phyloP scores from a whole-genome alignment of 2,329 filamentous ascomycete species.

The Fusarium sulawesiense region DNA sequence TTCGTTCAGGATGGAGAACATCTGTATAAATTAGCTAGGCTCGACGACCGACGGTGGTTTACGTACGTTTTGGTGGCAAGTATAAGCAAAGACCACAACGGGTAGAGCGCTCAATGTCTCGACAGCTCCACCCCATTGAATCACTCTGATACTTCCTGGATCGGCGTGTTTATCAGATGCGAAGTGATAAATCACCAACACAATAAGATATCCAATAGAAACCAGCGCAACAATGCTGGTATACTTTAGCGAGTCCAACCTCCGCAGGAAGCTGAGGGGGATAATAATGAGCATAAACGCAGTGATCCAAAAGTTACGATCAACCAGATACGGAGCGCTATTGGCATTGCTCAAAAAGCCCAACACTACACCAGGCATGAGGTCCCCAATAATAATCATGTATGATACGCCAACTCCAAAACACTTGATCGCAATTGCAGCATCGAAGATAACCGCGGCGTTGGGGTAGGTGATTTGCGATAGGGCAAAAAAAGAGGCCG shows the following conservation, averaged over 20 bases:
- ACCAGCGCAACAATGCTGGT: conserved; percentile 91
- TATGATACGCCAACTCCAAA: conserved; percentile 98
- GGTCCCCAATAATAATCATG: conserved; percentile 96
- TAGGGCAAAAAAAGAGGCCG: conserved; percentile 93
- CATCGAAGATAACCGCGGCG: conserved; percentile 93
- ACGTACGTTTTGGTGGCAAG: conserved; percentile 94
- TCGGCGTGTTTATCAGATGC: conserved; percentile 79
- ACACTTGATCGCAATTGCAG: conserved; percentile 96
- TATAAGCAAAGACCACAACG: conserved; percentile 99
- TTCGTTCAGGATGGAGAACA: conserved; percentile 99
- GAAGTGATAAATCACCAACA: conserved; percentile 94
- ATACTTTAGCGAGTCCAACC: conserved; percentile 96
- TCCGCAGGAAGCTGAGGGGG: conserved; percentile 89
- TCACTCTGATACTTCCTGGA: conserved; percentile 78
- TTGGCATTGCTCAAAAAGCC: conserved; percentile 78
- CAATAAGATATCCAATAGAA: conserved; percentile 92
- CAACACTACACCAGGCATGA: conserved; percentile 93
- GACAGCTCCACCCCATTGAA: conserved; percentile 83
- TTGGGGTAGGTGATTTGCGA: conserved; percentile 98
- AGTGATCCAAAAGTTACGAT: conserved; percentile 97
- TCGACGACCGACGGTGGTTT: neutral
- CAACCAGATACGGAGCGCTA: conserved; percentile 77
- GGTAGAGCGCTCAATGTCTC: conserved; percentile 87
- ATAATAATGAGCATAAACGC: conserved; percentile 98
- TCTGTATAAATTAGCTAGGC: conserved; percentile 62